A percentile compares a stretch with the other conserved stretches of the same genome.
Conservation (phyloP, 805 yeast genomes). For the Candida palmyrensis region DNA sequence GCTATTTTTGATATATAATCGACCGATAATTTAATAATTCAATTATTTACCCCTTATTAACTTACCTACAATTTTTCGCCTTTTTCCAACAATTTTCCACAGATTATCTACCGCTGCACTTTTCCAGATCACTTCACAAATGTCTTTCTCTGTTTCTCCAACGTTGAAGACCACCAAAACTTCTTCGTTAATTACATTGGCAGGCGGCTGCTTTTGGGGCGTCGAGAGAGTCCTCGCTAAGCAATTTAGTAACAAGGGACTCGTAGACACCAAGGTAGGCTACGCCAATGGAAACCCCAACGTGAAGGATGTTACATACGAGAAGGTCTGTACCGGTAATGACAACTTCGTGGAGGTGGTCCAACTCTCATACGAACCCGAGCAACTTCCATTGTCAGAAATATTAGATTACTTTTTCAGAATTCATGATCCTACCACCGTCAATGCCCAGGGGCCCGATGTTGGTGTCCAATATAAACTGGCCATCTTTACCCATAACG, state of each 20-base stretch:
- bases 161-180: constrained; percentile 29
- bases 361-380: constrained; percentile 79
- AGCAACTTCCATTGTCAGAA: constrained; percentile 50
- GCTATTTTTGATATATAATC: too few species aligned
- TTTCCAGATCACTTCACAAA: too few species aligned
- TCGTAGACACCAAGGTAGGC: constrained; percentile 80
- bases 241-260: constrained; percentile 57
- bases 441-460: constrained; percentile 83
- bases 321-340: constrained; percentile 68
- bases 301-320: constrained; percentile 40
- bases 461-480: constrained; percentile 87
- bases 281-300: constrained; percentile 81
- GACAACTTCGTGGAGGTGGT: constrained; percentile 79
- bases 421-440: constrained; percentile 91
- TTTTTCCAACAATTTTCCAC: too few species aligned
- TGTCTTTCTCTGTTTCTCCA: constrained; percentile 20
- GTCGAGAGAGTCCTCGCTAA: constrained; percentile 79
- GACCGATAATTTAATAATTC: too few species aligned
- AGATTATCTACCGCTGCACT: too few species aligned
- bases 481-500: constrained; percentile 64
- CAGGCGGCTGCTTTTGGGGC: constrained; percentile 82
- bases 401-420: constrained; percentile 80
- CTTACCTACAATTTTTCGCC: too few species aligned
- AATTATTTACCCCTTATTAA: too few species aligned
- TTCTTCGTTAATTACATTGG: constrained; percentile 35